A percentile compares a stretch with the other conserved stretches of the same genome.
These are phyloP conservation scores for Heliamphora pulchella DNA, from an alignment of 179 eudicot genomes.

Conservation along the genomic window DNA sequence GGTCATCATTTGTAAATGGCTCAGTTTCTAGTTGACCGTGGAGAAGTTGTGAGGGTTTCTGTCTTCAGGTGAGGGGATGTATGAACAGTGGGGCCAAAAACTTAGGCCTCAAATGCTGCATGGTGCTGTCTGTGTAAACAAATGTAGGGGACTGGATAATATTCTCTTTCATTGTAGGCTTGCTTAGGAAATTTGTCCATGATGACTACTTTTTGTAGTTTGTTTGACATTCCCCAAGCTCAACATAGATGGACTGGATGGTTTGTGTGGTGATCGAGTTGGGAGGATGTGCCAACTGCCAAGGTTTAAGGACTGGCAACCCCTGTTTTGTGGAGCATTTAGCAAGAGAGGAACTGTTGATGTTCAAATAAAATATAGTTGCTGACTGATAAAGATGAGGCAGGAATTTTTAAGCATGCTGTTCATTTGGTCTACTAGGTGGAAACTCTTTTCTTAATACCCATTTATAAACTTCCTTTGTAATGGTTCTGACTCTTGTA, in stretches of 20 bases:
- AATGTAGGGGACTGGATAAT: not conserved
- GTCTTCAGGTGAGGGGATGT: no score
- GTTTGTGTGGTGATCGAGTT: not conserved
- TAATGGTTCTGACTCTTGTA: not conserved
- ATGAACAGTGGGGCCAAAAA: no score
- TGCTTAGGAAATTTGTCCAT: not conserved
- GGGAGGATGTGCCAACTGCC: not conserved
- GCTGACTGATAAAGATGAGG: not conserved
- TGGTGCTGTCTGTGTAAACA: not conserved
- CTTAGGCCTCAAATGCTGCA: not conserved
- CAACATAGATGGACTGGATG: not conserved
- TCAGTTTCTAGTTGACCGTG: no score
- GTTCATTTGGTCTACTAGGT: not conserved
- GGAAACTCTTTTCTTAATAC: not conserved
- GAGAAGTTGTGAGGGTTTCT: no score
- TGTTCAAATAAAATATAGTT: not conserved
- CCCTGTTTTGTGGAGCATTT: no score
- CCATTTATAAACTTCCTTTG: not conserved
- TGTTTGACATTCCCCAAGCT: not conserved
- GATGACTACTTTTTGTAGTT: no score
- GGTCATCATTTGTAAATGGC: no score
- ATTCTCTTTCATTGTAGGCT: not conserved
- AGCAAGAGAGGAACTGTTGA: not conserved
- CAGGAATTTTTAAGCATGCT: not conserved
- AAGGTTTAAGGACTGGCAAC: not conserved